phyloP scores from a whole-genome alignment of 2,329 filamentous ascomycete species.

The Hypoxylon sp. region DNA sequence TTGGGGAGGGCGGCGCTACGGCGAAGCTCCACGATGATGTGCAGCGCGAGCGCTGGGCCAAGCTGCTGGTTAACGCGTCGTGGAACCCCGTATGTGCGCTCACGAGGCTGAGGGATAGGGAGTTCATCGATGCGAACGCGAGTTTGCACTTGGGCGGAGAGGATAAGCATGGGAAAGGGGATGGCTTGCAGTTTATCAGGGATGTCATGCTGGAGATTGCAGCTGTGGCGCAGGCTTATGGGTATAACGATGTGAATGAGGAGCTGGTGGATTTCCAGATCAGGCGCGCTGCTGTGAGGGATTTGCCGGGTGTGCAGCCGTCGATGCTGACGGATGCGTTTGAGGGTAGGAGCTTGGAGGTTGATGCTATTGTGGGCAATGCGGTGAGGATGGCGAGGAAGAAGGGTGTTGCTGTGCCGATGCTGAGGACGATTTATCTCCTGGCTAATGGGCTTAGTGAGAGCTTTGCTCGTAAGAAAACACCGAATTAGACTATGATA shows the following conservation, averaged over 20 bases:
- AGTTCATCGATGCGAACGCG: constrained; percentile 56
- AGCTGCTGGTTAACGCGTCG: constrained; percentile 68
- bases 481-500: not conserved
- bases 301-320: constrained; percentile 51
- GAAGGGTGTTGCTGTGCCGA: constrained; percentile 50
- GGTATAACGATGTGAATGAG: constrained; percentile 52
- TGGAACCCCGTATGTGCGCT: constrained; percentile 72
- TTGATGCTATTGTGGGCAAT: constrained; percentile 56
- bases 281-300: constrained; percentile 37
- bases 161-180: constrained; percentile 24
- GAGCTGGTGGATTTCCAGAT: constrained; percentile 53
- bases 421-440: constrained; percentile 58
- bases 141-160: constrained; percentile 3
- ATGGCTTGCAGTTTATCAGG: constrained; percentile 48
- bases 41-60: constrained; percentile 67
- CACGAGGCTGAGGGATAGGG: constrained; percentile 62
- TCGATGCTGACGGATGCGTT: constrained; percentile 55
- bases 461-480: constrained; percentile 44
- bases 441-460: constrained; percentile 56
- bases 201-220: constrained; percentile 57
- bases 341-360: constrained; percentile 50
- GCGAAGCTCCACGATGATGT: constrained; percentile 63
- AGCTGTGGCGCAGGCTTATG: constrained; percentile 53
- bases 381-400: constrained; percentile 49
- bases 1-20: constrained; percentile 61